phyloP scores from a whole-genome alignment of 106 monocot species.

The Dendrobium catenatum region DNA sequence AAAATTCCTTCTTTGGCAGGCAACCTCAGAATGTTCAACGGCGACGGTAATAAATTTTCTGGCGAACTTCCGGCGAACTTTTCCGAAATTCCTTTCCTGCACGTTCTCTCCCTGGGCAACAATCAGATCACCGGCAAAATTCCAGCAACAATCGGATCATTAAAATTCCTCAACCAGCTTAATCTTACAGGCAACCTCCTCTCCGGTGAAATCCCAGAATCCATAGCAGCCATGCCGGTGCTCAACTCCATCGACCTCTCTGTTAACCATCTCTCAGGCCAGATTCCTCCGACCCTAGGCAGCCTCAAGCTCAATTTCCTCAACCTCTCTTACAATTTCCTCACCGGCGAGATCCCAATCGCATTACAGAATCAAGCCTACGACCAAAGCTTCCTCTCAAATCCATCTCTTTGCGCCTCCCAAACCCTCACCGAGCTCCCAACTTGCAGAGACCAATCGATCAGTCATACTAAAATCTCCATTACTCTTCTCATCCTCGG shows the following conservation, averaged over 20 bases:
- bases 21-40: conserved; percentile 26
- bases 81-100: conserved; percentile 16
- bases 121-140: conserved; percentile 55
- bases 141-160: conserved; percentile 11
- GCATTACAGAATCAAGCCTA: conserved; percentile 13
- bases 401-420: conserved; percentile 33
- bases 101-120: conserved; percentile 22
- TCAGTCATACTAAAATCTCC: not conserved
- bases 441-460: conserved; percentile 4
- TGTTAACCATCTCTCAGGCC: conserved; percentile 32
- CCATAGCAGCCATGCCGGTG: conserved; percentile 10
- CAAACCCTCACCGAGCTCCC: conserved; percentile 14
- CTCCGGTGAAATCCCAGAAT: conserved; percentile 26
- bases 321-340: conserved; percentile 34
- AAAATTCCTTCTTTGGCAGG: conserved; percentile 30
- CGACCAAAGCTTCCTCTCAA: conserved; percentile 30
- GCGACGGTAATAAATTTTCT: conserved; percentile 41
- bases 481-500: conserved; percentile 28
- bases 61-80: conserved; percentile 35
- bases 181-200: conserved; percentile 33
- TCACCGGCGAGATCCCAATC: conserved; percentile 30
- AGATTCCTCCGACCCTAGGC: conserved; percentile 19
- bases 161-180: conserved; percentile 26
- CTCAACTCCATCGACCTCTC: conserved; percentile 33
- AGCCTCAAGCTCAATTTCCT: conserved; percentile 25